Evolutionary conservation across 306 rosid species (phyloP), one percentile per base, ranked within the genome.

Genomic region (Neltuma alba): DNA sequence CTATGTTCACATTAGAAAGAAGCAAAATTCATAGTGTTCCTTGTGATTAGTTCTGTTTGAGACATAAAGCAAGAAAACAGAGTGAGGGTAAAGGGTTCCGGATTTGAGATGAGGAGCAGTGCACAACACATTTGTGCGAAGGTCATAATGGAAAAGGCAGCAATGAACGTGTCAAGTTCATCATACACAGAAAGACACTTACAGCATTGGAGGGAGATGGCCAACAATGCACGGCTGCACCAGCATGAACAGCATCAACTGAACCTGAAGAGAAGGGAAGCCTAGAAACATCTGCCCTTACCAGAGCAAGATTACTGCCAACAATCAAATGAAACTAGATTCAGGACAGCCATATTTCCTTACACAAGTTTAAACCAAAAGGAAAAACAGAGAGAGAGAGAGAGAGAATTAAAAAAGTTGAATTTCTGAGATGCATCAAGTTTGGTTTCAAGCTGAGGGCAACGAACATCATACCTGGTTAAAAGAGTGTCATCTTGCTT

Each of bases 141-240:
- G 72, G 1, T 44, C 47, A 62, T 63, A 76, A n/a, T 16, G 60
- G 71, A 16, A 76, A 11, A n/a, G 33, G 58, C 41, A 30, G 16
- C 54, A 52, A 54, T 21, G 38, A 77, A 80, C 55, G 72, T 74
- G 15, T 15, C 31, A 52, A 74, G 44, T 75, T 71, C 50, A 72
- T 33, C 40, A 23, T 34, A 65, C 79, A 55, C 42, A 73, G 83
- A 83, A 79, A 68, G 23, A 42, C 9, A 65, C 97, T 92, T 87
- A 92, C 99, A 76, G 97, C 98, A 83, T 91, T 93, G 47, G 98
- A 87, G 79, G 99, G 94, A 88, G 97, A 93, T 72, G 98, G 91
- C 99, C 99, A 95, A 80, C 98, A 95, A 82, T 93, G 98, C 87
- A 93, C 80, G 64, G 98, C 98, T 1, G 99, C 99, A 44, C 96